These are phyloP conservation scores for Harringtonia lauricola DNA, from an alignment of 2,329 filamentous ascomycete genomes.

Conservation along the genomic window DNA sequence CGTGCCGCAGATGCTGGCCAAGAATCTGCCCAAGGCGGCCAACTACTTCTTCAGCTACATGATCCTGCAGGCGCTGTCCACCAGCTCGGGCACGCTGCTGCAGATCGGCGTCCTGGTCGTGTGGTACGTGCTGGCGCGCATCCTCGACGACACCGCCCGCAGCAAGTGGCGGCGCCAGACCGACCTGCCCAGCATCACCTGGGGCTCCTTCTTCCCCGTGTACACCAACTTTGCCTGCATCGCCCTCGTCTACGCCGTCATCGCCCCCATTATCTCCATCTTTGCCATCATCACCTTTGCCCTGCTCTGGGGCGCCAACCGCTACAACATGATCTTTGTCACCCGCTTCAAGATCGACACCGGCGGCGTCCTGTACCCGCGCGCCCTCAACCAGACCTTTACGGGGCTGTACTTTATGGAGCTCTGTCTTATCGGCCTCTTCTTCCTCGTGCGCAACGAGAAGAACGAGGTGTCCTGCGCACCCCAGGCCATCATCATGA, in stretches of 20 bases:
- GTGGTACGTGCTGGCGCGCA: constrained; percentile 72
- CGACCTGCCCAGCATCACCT: constrained; percentile 63
- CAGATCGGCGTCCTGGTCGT: constrained; percentile 69
- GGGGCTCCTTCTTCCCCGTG: constrained; percentile 90
- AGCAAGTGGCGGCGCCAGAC: constrained; percentile 84
- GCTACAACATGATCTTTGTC: constrained; percentile 96
- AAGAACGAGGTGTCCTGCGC: constrained; percentile 46
- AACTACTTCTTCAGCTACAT: constrained; percentile 99
- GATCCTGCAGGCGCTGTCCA: constrained; percentile 84
- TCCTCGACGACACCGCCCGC: constrained; percentile 70
- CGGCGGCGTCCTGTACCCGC: constrained; percentile 81
- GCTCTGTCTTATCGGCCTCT: constrained; percentile 76
- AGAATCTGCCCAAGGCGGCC: constrained; percentile 71
- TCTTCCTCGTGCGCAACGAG: constrained; percentile 62
- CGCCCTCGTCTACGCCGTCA: constrained; percentile 75
- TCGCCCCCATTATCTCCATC: constrained; percentile 80
- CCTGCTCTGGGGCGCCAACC: constrained; percentile 85
- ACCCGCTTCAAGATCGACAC: constrained; percentile 84
- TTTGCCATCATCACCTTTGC: constrained; percentile 91
- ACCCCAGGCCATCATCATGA: constrained; percentile 76
- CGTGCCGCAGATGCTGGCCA: constrained; percentile 61
- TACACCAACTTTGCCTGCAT: constrained; percentile 97
- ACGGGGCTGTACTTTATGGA: constrained; percentile 94
- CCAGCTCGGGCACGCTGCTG: constrained; percentile 77
- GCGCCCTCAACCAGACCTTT: constrained; percentile 91